These are phyloP conservation scores for Aspergillus intermedius DNA, from an alignment of 2,329 filamentous ascomycete genomes.

Conservation along the genomic window DNA sequence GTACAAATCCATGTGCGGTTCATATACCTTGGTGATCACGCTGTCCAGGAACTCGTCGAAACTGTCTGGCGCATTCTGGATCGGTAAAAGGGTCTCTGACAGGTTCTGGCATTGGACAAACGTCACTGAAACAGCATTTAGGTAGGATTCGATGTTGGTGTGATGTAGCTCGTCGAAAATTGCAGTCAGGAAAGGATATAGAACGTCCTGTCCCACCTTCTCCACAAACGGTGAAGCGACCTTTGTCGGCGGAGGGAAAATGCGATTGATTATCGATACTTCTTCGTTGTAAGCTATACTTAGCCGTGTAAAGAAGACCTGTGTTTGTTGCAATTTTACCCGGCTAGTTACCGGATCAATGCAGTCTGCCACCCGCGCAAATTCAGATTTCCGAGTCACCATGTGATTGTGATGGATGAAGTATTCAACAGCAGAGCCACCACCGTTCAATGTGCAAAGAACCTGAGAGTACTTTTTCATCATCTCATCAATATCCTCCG, in stretches of 20 bases:
- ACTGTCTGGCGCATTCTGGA: conserved; percentile 52
- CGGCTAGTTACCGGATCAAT: conserved; percentile 62
- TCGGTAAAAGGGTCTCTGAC: conserved; percentile 61
- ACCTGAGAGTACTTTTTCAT: conserved; percentile 90
- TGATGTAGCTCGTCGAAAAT: conserved; percentile 84
- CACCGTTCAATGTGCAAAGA: conserved; percentile 73
- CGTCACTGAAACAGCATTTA: conserved; percentile 78
- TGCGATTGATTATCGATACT: conserved; percentile 67
- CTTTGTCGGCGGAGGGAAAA: conserved; percentile 65
- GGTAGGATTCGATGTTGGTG: conserved; percentile 65
- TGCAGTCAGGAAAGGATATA: conserved; percentile 78
- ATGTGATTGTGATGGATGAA: conserved; percentile 87
- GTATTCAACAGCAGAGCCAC: conserved; percentile 68
- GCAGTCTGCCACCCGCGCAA: conserved; percentile 74
- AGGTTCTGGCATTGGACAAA: conserved; percentile 83
- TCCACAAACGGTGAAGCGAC: conserved; percentile 75
- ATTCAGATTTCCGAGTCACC: conserved; percentile 64
- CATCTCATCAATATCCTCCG: conserved; percentile 76
- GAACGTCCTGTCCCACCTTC: conserved; percentile 71
- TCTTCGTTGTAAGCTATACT: conserved; percentile 76
- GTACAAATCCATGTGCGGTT: conserved; percentile 90
- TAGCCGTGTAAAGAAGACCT: conserved; percentile 71
- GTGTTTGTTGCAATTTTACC: conserved; percentile 72
- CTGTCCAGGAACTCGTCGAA: conserved; percentile 60
- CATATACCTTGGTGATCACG: conserved; percentile 68